Conservation (phyloP, 2,329 filamentous ascomycete genomes). For the Colletotrichum sp. region DNA sequence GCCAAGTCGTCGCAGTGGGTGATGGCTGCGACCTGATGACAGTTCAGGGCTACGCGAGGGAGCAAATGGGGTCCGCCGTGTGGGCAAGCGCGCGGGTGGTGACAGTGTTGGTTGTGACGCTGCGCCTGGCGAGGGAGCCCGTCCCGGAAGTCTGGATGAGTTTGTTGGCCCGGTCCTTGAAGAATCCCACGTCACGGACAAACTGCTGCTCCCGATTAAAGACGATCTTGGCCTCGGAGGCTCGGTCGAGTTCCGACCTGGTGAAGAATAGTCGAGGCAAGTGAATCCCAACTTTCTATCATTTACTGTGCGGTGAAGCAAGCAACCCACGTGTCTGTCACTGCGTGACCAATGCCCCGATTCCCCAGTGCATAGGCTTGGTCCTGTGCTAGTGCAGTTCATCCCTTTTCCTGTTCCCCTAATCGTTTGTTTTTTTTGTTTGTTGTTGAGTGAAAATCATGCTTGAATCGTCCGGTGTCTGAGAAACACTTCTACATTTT, state of each 20-base stretch:
- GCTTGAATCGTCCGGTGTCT: constrained; percentile 19
- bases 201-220: not conserved
- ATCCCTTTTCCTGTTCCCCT: not conserved
- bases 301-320: not conserved
- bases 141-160: constrained; percentile 9
- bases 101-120: not conserved
- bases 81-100: constrained; percentile 16
- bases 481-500: not conserved
- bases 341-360: not conserved
- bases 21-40: not conserved
- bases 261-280: not conserved
- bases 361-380: not conserved
- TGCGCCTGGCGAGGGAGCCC: not conserved
- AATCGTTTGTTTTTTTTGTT: constrained; percentile 3
- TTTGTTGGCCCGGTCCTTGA: not conserved
- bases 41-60: not conserved
- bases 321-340: not conserved
- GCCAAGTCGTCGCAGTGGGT: not conserved
- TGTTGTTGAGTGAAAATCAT: not conserved
- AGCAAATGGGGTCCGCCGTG: not conserved
- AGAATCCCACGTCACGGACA: not conserved
- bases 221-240: not conserved
- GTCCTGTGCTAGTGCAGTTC: not conserved
- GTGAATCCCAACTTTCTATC: not conserved
- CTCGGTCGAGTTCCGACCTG: constrained; percentile 16